These are phyloP conservation scores for Cystoisospora suis DNA, from an alignment of 169 alveolate species.

Conservation along the genomic window DNA sequence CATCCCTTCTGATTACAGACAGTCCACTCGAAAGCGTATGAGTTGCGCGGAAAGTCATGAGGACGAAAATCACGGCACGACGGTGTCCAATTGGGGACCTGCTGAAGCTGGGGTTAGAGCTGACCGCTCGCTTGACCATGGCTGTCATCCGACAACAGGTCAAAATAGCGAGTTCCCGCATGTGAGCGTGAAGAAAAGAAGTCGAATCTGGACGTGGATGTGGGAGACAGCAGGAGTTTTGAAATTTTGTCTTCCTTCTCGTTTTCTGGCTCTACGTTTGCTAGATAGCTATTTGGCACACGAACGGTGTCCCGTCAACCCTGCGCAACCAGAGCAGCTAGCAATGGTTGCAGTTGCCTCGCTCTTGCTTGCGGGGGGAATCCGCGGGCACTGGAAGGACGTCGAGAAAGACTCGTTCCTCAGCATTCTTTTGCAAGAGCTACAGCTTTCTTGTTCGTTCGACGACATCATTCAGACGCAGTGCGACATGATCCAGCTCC, in stretches of 20 bases:
- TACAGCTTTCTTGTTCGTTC: background rate
- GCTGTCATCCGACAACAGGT: too few species aligned
- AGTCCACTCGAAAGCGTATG: background rate
- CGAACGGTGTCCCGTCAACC: background rate
- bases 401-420: background rate
- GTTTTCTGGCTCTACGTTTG: constrained; percentile 37
- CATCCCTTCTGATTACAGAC: too few species aligned
- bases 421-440: background rate
- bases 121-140: background rate
- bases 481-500: constrained; percentile 41
- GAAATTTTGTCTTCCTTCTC: constrained; percentile 18
- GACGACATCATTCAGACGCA: constrained; percentile 32
- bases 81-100: background rate
- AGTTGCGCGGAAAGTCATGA: background rate
- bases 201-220: constrained; percentile 43
- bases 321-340: background rate
- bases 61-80: background rate
- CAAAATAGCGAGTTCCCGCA: too few species aligned
- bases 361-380: constrained; percentile 8
- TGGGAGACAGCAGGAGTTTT: constrained; percentile 29
- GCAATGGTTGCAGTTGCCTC: background rate
- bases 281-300: constrained; percentile 38
- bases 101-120: background rate
- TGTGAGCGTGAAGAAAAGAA: background rate
- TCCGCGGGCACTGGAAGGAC: constrained; percentile 32